These are phyloP conservation scores for Talaromyces funiculosus DNA, from an alignment of 2,329 filamentous ascomycete genomes.

Conservation along the genomic window DNA sequence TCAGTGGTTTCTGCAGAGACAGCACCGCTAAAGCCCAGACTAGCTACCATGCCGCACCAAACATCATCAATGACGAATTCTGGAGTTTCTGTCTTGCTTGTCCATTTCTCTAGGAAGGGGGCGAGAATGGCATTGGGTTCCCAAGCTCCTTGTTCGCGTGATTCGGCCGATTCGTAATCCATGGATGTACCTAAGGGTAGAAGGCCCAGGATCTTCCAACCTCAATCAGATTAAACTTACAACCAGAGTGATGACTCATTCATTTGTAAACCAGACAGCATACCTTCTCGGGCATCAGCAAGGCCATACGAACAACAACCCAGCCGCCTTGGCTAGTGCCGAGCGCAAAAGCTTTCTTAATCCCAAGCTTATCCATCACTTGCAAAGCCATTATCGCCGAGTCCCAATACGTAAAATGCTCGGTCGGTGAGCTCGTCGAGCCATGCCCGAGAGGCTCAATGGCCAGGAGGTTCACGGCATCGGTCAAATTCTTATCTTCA, in stretches of 20 bases:
- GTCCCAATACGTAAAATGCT: conserved; percentile 49
- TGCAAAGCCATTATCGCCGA: conserved; percentile 46
- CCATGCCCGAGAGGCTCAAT: conserved; percentile 48
- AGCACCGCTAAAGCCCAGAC: conserved; percentile 40
- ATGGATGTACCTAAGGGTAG: conserved; percentile 46
- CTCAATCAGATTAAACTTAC: neutral
- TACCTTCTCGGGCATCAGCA: conserved; percentile 42
- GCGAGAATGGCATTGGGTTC: conserved; percentile 29
- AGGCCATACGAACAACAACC: conserved; percentile 45
- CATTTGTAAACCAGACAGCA: conserved; percentile 8
- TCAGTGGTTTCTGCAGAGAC: conserved; percentile 28
- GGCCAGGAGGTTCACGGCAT: conserved; percentile 41
- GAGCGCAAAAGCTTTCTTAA: conserved; percentile 29
- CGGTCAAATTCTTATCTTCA: conserved; percentile 26
- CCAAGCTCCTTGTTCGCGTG: conserved; percentile 42
- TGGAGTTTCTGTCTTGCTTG: conserved; percentile 29
- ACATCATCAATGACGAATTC: conserved; percentile 34
- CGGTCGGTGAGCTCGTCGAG: conserved; percentile 35
- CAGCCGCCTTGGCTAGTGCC: conserved; percentile 48
- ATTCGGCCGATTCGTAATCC: conserved; percentile 40
- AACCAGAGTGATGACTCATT: neutral
- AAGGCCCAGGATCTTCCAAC: conserved; percentile 40
- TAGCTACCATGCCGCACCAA: conserved; percentile 40
- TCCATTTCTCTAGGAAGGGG: conserved; percentile 33
- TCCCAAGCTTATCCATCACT: conserved; percentile 44